These are phyloP conservation scores for Cairneyella variabilis DNA, from an alignment of 495 filamentous ascomycete species.

Conservation along the genomic window DNA sequence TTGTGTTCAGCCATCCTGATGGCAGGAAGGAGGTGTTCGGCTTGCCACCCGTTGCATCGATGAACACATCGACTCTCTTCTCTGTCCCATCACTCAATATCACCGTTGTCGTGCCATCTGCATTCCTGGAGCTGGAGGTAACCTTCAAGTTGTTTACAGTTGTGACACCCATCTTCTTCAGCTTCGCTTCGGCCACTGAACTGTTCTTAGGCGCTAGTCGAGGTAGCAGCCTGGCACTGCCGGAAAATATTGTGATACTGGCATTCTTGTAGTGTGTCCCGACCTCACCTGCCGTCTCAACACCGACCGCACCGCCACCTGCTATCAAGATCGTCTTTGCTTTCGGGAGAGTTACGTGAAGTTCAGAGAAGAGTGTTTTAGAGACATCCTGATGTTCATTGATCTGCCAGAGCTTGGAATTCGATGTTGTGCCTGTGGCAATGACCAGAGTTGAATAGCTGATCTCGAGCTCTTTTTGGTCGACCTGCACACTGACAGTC, in stretches of 20 bases:
- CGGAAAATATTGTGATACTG: constrained; percentile 34
- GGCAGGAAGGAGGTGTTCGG: constrained; percentile 53
- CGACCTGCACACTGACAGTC: constrained; percentile 27
- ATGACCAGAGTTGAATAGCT: constrained; percentile 35
- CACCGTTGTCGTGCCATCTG: not conserved
- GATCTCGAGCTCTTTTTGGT: constrained; percentile 33
- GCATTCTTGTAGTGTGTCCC: constrained; percentile 25
- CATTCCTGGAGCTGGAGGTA: not conserved
- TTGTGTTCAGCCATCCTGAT: constrained; percentile 33
- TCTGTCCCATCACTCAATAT: constrained; percentile 22
- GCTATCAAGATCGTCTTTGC: constrained; percentile 54
- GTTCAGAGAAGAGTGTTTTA: constrained; percentile 1
- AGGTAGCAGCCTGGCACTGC: constrained; percentile 28
- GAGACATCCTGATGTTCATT: not conserved
- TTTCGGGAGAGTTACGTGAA: constrained; percentile 33
- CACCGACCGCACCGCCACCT: constrained; percentile 63
- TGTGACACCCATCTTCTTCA: constrained; percentile 36
- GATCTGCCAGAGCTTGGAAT: constrained; percentile 7
- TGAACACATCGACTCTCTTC: constrained; percentile 43
- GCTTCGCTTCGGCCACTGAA: constrained; percentile 24
- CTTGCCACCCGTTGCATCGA: constrained; percentile 43
- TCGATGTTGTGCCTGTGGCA: constrained; percentile 40
- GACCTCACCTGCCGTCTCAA: constrained; percentile 58
- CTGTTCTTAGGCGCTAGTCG: constrained; percentile 12
- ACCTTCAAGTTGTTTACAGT: constrained; percentile 24